phyloP scores from a whole-genome alignment of 2,329 filamentous ascomycete genomes.

The Aurifilum marmelostoma region DNA sequence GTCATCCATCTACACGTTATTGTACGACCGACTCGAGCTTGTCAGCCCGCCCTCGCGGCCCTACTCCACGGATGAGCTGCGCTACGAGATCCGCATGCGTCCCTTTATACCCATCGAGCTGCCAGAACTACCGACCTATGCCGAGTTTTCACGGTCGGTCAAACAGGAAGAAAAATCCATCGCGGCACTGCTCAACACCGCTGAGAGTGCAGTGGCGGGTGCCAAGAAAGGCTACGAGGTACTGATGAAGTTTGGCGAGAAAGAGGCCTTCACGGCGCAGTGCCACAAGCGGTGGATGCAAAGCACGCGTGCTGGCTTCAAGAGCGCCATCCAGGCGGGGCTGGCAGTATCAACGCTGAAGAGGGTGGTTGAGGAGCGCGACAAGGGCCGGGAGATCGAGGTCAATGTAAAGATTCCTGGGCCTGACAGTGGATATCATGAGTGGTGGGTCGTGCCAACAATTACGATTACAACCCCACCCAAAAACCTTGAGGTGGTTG shows the following conservation, averaged over 20 bases:
- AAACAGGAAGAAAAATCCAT: slow-evolving; percentile 45
- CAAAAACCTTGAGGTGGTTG: not conserved
- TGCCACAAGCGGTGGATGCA: slow-evolving; percentile 65
- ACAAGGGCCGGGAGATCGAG: slow-evolving; percentile 36
- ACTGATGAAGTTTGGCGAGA: slow-evolving; percentile 53
- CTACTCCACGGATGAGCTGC: slow-evolving; percentile 68
- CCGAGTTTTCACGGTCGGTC: slow-evolving; percentile 57
- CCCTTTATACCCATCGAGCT: slow-evolving; percentile 73
- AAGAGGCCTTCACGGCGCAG: slow-evolving; percentile 58
- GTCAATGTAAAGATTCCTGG: slow-evolving; percentile 57
- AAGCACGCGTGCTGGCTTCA: slow-evolving; percentile 62
- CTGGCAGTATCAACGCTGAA: slow-evolving; percentile 65
- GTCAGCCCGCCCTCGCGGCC: slow-evolving; percentile 58
- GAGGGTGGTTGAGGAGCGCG: slow-evolving; percentile 53
- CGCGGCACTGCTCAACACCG: slow-evolving; percentile 47
- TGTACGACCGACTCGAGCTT: slow-evolving; percentile 59
- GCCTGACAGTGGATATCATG: slow-evolving; percentile 60
- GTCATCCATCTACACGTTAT: slow-evolving; percentile 65
- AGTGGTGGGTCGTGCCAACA: slow-evolving; percentile 67
- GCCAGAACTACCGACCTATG: slow-evolving; percentile 67
- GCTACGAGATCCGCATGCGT: slow-evolving; percentile 86
- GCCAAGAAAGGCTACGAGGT: slow-evolving; percentile 61
- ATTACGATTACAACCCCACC: slow-evolving; percentile 34
- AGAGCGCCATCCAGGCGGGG: slow-evolving; percentile 71
- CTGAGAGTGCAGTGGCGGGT: slow-evolving; percentile 49